These are phyloP conservation scores for Boletus semigastroideus DNA, from an alignment of 1,284 basidiomycete genomes.

Conservation along the genomic window DNA sequence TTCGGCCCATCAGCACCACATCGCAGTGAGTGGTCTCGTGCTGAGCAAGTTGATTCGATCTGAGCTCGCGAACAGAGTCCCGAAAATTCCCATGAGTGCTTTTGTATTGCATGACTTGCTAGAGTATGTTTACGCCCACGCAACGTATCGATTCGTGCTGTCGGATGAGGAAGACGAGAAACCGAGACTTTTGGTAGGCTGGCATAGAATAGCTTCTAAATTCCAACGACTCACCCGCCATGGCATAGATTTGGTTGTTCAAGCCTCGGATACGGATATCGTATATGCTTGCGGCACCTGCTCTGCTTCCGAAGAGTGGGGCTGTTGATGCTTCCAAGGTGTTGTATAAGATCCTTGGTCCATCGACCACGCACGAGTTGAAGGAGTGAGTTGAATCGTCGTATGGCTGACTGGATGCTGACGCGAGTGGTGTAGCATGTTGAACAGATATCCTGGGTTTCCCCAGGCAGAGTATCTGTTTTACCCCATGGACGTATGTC, in stretches of 20 bases:
- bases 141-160: conserved; percentile 84
- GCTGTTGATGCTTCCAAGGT: conserved; percentile 72
- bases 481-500: conserved; percentile 74
- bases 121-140: conserved; percentile 85
- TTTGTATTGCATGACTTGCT: conserved; percentile 86
- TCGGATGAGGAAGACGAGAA: conserved; percentile 80
- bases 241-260: conserved; percentile 79
- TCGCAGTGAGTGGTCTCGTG: conserved; percentile 47
- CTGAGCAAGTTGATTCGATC: not conserved
- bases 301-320: conserved; percentile 59
- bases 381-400: conserved; percentile 46
- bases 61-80: conserved; percentile 41
- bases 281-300: conserved; percentile 58
- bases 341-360: conserved; percentile 68
- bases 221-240: not conserved
- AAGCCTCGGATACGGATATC: conserved; percentile 80
- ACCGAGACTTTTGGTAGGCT: conserved; percentile 71
- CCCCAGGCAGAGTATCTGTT: conserved; percentile 79
- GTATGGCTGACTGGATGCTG: conserved; percentile 2
- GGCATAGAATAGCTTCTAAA: not conserved
- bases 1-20: conserved; percentile 65
- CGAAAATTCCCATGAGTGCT: conserved; percentile 72
- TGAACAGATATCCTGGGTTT: conserved; percentile 73
- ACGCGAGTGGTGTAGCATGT: conserved; percentile 39
- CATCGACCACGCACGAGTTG: conserved; percentile 50